These are phyloP conservation scores for Herpetospermum pedunculosum DNA, from an alignment of 306 rosid species.

Conservation along the genomic window DNA sequence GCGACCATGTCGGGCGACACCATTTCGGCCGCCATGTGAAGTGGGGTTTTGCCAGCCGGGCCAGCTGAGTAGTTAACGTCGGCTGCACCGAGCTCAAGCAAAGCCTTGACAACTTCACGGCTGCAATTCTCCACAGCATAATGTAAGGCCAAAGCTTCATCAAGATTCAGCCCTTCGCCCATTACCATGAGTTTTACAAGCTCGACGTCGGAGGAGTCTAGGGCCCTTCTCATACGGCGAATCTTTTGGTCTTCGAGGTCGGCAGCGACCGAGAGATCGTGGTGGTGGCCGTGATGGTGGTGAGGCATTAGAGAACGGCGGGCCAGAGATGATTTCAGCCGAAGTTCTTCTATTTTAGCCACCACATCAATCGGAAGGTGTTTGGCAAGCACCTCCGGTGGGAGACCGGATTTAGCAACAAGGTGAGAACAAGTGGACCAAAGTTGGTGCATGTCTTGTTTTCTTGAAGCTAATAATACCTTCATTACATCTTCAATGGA, in stretches of 20 bases:
- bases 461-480: slow-evolving; percentile 82
- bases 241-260: slow-evolving; percentile 92
- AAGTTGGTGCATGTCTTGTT: slow-evolving; percentile 97
- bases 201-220: slow-evolving; percentile 90
- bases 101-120: slow-evolving; percentile 87
- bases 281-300: slow-evolving; percentile 49
- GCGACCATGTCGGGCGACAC: slow-evolving; percentile 99
- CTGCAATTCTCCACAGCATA: slow-evolving; percentile 90
- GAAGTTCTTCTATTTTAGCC: slow-evolving; percentile 85
- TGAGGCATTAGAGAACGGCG: slow-evolving; percentile 59
- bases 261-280: slow-evolving; percentile 41
- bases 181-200: slow-evolving; percentile 93
- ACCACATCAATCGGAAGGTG: slow-evolving; percentile 83
- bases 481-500: slow-evolving; percentile 98
- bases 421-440: slow-evolving; percentile 94
- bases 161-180: slow-evolving; percentile 98
- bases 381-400: slow-evolving; percentile 78
- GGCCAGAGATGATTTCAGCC: slow-evolving; percentile 61
- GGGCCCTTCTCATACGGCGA: slow-evolving; percentile 75
- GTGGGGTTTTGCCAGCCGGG: slow-evolving; percentile 69
- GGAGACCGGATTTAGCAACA: slow-evolving; percentile 85
- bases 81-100: slow-evolving; percentile 85
- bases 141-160: slow-evolving; percentile 83
- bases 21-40: slow-evolving; percentile 84
- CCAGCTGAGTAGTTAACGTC: slow-evolving; percentile 82